Percentiles rank a stretch among this genome's conserved stretches.
These are phyloP conservation scores for Karstenula rhodostoma DNA, from an alignment of 2,329 filamentous ascomycete species.

Conservation along the genomic window DNA sequence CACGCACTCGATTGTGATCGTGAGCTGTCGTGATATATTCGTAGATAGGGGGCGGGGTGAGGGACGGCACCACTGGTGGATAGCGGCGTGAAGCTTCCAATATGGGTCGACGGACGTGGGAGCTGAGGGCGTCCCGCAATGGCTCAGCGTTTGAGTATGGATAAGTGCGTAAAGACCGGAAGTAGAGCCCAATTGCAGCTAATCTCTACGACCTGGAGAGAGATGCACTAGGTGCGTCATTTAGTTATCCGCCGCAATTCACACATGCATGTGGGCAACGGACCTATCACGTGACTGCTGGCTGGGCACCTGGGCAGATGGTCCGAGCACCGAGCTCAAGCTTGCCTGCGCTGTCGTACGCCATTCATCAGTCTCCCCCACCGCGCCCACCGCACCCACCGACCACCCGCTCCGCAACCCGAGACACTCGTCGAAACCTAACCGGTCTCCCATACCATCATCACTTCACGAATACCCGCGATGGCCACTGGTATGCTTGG, in stretches of 20 bases:
- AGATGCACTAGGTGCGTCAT: not conserved
- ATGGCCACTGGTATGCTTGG: conserved; percentile 48
- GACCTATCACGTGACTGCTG: conserved; percentile 1
- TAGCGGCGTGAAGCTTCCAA: conserved; percentile 1
- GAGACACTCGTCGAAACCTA: conserved; percentile 1
- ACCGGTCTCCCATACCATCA: not conserved
- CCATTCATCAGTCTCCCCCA: conserved; percentile 1
- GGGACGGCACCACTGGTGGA: not conserved
- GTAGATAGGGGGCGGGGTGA: not conserved
- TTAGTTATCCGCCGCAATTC: too few species aligned
- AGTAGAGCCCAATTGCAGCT: not conserved
- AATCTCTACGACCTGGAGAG: not conserved
- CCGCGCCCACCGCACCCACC: conserved; percentile 16
- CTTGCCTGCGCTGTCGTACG: conserved; percentile 1
- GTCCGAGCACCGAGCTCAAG: not conserved
- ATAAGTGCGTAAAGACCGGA: not conserved
- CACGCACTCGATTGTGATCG: not conserved
- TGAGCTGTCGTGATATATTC: not conserved
- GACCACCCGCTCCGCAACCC: conserved; percentile 12
- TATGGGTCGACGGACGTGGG: not conserved
- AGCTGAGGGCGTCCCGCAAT: not conserved
- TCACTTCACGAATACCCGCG: conserved; percentile 27
- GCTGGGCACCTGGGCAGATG: not conserved
- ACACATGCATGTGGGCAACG: too few species aligned
- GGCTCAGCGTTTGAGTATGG: not conserved